Evolutionary conservation across 805 yeast genomes (phyloP), one percentile per base, ranked within the genome.

Genomic region (Wickerhamia fluorescens): DNA sequence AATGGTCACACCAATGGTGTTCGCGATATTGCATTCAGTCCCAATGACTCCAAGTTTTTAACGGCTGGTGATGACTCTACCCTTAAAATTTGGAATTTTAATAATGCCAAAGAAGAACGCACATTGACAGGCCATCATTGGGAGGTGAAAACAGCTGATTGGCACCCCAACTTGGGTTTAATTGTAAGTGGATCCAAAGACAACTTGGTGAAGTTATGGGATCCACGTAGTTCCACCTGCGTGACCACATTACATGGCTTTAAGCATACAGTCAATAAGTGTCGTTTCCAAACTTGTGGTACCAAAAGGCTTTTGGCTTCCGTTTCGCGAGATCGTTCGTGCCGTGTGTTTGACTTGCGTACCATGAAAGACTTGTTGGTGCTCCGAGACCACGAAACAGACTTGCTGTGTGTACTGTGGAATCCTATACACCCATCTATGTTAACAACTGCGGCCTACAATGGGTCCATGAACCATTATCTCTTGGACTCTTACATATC

Each of bases 91-190:
- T 92, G 97, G 96, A 85, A 88, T 56, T 92, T 92, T 58, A 80
- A 84, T 48, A 84, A 81, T 47, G 92, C 92, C 20, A 63, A 71
- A 34, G 92, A 85, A 42, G 99, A 92, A 49, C 60, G 83, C 27
- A 66, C 74, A 1, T 63, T 92, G 31, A 69, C 76, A 14, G 97
- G 97, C 2, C 99, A 92, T 57, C 95, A 94, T 52, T 92, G 99
- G 99, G 99, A 92, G 56, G 96, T 92, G 14, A 92, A 92, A 51
- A 76, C 88, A 31, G 84, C 94, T 30, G 97, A 92, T 54, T 92
- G 99, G 99, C 99, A 92, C 55, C 84, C 94, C 4, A 66, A 70
- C 8, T 60, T 85, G 56, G 96, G 96, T 1, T 65, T 92, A 16
- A 69, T 92, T 28, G 96, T 82, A 0, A 73, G 88, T 38, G 99